These are phyloP conservation scores for Tolypocladium ophioglossoides DNA, from an alignment of 2,329 filamentous ascomycete species.

Conservation along the genomic window DNA sequence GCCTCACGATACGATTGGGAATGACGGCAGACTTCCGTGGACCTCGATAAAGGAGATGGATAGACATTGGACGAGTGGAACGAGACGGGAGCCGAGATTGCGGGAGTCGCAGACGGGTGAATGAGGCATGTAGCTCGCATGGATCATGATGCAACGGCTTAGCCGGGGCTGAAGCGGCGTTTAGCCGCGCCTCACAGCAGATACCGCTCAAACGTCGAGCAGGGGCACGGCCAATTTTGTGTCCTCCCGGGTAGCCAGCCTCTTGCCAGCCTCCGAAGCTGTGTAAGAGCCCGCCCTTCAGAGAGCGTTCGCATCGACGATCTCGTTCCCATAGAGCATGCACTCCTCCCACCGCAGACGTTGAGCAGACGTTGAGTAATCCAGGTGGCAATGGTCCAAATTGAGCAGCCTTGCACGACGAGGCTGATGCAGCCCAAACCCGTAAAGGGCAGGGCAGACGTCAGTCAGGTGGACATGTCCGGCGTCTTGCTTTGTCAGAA, in stretches of 20 bases:
- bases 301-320: background rate
- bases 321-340: no score
- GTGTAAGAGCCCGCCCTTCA: background rate
- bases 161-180: conserved; percentile 17
- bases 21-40: background rate
- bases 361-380: background rate
- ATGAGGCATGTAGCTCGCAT: background rate
- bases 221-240: no score
- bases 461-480: no score
- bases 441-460: background rate
- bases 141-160: conserved; percentile 12
- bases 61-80: background rate
- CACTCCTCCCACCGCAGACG: no score
- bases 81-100: background rate
- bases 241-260: no score
- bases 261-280: no score
- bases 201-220: background rate
- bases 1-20: background rate
- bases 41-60: background rate
- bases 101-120: background rate
- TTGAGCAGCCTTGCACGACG: background rate
- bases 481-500: no score
- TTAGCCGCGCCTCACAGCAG: conserved; percentile 12
- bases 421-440: background rate
- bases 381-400: background rate